Evolutionary conservation across 1,139 yeast species (phyloP), one percentile per base, ranked within the genome.

Genomic region (Spencermartinsiella ligniputridi): DNA sequence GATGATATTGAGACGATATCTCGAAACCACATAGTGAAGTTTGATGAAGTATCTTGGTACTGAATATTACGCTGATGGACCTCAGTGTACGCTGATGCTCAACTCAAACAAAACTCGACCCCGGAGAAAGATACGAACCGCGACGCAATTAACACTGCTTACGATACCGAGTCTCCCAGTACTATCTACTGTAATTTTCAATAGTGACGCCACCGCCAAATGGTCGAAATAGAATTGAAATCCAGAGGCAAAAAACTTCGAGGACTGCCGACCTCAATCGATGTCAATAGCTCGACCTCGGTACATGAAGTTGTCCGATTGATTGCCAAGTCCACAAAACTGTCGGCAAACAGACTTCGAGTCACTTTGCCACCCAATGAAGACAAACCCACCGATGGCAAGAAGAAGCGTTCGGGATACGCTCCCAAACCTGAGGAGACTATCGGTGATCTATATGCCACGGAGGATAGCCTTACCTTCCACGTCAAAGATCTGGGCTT

Each of bases 401-500:
- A 53, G 5, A 64, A 66, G 49, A 63, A 62, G 49, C 62, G 65
- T 44, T 63, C 58, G 48, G 74, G 34, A 12, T 39, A 41, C 27
- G 72, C 61, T 15, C 60, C 71, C 52, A 59, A 61, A 41, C 62
- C 58, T 49, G 64, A 64, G 25, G 60, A 62, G 27, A 55, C 66
- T 1, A 53, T 72, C 16, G 52, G 55, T 18, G 60, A 58, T 15
- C 66, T 58, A n/a, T 27, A 9, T n/a, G 66, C 68, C 37, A 69
- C 69, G 3, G 66, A 41, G 44, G 64, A 19, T 56, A 61, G 34
- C 52, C 55, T 39, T 42, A 43, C 52, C 63, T 40, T 69, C 73
- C 76, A 67, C 51, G 86, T 83, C 47, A 89, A 90, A 63, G 97
- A 90, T 59, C 74, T 92, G 52, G 98, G 97, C 17, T 94, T 95